Conservation (phyloP, 805 yeast species). For the Starmerella lactis-condensi region DNA sequence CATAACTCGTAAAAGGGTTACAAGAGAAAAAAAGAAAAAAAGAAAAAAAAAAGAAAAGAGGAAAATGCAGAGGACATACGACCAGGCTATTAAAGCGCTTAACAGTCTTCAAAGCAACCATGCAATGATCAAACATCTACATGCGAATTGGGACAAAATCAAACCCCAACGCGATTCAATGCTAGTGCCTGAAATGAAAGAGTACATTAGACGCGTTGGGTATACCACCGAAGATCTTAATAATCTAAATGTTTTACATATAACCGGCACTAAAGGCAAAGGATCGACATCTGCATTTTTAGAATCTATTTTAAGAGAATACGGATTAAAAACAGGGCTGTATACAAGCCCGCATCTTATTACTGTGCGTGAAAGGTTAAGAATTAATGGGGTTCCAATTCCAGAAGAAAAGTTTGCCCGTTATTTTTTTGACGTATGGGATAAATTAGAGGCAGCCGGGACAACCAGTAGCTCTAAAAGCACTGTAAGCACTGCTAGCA, state of each 20-base stretch:
- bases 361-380: constrained; percentile 77
- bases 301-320: constrained; percentile 57
- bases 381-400: constrained; percentile 73
- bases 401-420: constrained; percentile 61
- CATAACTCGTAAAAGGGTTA: neutral
- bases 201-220: constrained; percentile 58
- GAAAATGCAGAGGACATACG: constrained; percentile 10
- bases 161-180: constrained; percentile 36
- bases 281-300: constrained; percentile 96
- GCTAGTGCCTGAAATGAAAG: constrained; percentile 70
- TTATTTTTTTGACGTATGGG: constrained; percentile 93
- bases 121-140: constrained; percentile 68
- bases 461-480: too few relatives aligned
- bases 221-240: constrained; percentile 50
- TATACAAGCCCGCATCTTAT: constrained; percentile 92
- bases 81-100: constrained; percentile 69
- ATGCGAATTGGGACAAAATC: constrained; percentile 35
- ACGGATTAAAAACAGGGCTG: constrained; percentile 47
- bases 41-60: neutral
- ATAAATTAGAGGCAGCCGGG: constrained; percentile 39
- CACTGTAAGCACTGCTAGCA: constrained; percentile 33
- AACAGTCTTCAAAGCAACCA: constrained; percentile 82
- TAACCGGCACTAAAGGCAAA: constrained; percentile 96
- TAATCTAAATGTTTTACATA: constrained; percentile 61
- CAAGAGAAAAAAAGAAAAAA: neutral